Evolutionary conservation across 768 basidiomycete genomes (phyloP).

Genomic region (Sporobolomyces phaffii): DNA sequence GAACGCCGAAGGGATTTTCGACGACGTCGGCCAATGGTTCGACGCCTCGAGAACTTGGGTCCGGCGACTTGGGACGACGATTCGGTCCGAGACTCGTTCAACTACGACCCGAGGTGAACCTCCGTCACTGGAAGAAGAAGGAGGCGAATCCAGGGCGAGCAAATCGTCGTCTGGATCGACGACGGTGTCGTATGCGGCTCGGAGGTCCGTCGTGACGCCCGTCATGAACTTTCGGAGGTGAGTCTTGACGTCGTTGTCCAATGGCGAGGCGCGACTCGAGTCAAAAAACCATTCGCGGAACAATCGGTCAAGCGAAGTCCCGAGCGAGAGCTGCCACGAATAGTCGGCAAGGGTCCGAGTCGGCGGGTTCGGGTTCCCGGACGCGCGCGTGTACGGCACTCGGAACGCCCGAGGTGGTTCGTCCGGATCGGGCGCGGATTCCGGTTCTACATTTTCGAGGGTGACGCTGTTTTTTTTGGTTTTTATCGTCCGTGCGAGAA

Average conservation of each 20-base stretch:
- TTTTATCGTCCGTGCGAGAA: too few relatives aligned
- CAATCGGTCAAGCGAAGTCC: not conserved
- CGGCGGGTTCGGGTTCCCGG: not conserved
- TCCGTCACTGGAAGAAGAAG: constrained; percentile 10
- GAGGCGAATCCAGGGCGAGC: not conserved
- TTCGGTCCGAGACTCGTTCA: too few relatives aligned
- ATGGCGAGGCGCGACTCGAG: not conserved
- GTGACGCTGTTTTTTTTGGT: constrained; percentile 13
- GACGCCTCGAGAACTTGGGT: not conserved
- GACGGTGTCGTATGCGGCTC: not conserved
- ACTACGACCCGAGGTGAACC: not conserved
- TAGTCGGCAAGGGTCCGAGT: not conserved
- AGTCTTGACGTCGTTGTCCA: not conserved
- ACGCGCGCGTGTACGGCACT: not conserved
- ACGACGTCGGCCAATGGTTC: not conserved
- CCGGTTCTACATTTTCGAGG: not conserved
- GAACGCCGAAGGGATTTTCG: constrained; percentile 17
- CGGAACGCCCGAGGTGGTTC: not conserved
- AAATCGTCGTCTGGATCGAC: not conserved
- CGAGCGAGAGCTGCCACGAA: not conserved
- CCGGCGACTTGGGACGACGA: not conserved
- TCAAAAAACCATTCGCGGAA: constrained; percentile 3
- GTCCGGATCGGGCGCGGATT: not conserved
- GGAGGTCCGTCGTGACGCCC: too few relatives aligned
- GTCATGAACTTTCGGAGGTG: too few relatives aligned